Conservation (phyloP, 371 early-diverging fungal genomes). For the Fennellomyces sp. region DNA sequence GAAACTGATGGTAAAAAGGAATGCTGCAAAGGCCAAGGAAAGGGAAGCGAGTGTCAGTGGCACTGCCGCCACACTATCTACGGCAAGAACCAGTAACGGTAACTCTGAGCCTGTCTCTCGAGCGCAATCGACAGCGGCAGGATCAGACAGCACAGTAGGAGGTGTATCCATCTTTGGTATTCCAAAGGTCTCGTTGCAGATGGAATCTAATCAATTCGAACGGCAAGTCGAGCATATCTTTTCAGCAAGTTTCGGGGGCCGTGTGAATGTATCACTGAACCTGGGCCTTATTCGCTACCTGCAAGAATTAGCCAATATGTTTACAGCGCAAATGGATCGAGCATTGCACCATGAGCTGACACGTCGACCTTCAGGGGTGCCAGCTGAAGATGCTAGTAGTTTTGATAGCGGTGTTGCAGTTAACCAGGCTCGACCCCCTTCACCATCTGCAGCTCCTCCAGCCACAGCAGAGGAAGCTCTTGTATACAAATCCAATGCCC, state of each 20-base stretch:
- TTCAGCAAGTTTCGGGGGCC: conserved; percentile 64
- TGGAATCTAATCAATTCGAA: conserved; percentile 47
- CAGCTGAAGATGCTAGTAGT: conserved; percentile 8
- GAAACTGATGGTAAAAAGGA: conserved; percentile 29
- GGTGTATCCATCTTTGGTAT: conserved; percentile 67
- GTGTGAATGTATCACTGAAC: conserved; percentile 77
- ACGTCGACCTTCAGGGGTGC: background rate
- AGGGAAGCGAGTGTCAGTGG: background rate
- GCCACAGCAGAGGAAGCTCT: conserved; percentile 11
- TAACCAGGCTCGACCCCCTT: background rate
- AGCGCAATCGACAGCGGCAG: background rate
- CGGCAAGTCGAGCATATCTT: conserved; percentile 54
- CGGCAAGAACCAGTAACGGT: background rate
- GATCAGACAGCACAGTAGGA: conserved; percentile 1
- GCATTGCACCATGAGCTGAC: conserved; percentile 19
- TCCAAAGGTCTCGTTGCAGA: conserved; percentile 51
- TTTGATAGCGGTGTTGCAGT: conserved; percentile 13
- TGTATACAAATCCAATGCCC: conserved; percentile 32
- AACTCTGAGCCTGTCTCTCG: too few species aligned
- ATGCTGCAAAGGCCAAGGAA: conserved; percentile 4
- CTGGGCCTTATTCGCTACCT: conserved; percentile 72
- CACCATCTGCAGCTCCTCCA: background rate
- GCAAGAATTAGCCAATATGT: conserved; percentile 58
- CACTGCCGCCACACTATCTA: too few species aligned
- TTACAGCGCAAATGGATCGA: conserved; percentile 39